Evolutionary conservation across 75 land plant species (phyloP).

Genomic region (Sequoiadendron giganteum): DNA sequence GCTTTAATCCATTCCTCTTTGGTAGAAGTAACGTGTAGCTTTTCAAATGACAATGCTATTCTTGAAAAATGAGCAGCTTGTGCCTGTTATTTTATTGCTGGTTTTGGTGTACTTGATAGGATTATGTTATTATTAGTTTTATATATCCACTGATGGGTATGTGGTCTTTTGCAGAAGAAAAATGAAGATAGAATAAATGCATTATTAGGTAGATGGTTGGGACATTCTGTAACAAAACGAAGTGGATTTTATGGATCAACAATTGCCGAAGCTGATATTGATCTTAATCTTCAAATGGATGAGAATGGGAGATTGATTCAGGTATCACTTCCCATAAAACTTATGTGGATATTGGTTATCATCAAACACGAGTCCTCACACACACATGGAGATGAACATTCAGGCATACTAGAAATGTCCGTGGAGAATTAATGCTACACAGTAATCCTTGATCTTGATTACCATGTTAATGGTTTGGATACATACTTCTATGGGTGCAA

Average conservation of each 20-base stretch:
- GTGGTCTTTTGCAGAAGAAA: constrained; percentile 12
- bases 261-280: constrained; percentile 66
- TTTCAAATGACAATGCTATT: background rate
- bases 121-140: background rate
- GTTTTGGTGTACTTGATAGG: background rate
- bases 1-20: background rate
- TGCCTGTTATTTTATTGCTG: background rate
- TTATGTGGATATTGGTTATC: background rate
- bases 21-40: background rate
- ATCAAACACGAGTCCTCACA: background rate
- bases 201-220: constrained; percentile 83
- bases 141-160: constrained; percentile 9
- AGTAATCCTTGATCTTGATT: background rate
- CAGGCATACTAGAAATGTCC: background rate
- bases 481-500: background rate
- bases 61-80: background rate
- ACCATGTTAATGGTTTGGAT: background rate
- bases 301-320: constrained; percentile 72
- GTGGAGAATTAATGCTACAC: background rate
- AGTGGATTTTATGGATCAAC: constrained; percentile 96
- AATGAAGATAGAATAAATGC: constrained; percentile 37
- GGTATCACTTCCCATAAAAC: constrained; percentile 32
- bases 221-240: constrained; percentile 79
- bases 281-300: constrained; percentile 50
- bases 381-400: no score